A percentile compares a stretch with the other conserved stretches of the same genome.
These are phyloP conservation scores for Trametes maxima DNA, from an alignment of 768 basidiomycete species.

Conservation along the genomic window DNA sequence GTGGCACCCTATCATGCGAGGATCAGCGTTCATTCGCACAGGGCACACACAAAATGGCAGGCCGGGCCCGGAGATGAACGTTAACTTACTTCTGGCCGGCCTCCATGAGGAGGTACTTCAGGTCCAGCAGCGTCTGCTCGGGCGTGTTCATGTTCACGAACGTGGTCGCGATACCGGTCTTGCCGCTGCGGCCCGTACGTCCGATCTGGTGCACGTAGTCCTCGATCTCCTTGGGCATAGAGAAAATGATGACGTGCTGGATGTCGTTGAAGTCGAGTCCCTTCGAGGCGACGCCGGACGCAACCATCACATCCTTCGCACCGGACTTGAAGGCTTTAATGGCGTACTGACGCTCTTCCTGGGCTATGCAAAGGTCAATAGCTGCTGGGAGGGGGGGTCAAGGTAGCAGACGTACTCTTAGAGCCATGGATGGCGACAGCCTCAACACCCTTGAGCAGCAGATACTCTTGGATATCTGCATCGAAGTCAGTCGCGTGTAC, in stretches of 20 bases:
- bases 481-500: not conserved
- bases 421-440: constrained; percentile 99
- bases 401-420: constrained; percentile 64
- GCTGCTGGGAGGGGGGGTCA: not conserved
- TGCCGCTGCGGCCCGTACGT: constrained; percentile 95
- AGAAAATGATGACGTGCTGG: constrained; percentile 98
- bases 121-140: constrained; percentile 93
- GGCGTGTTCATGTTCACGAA: constrained; percentile 98
- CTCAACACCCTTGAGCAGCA: constrained; percentile 95
- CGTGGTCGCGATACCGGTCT: constrained; percentile 98
- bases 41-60: not conserved
- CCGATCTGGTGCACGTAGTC: constrained; percentile 99
- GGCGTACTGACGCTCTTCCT: constrained; percentile 98
- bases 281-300: constrained; percentile 96
- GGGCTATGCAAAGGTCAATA: constrained; percentile 51
- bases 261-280: constrained; percentile 99
- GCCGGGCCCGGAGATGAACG: not conserved
- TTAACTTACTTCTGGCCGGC: constrained; percentile 90
- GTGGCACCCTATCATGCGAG: constrained; percentile 71
- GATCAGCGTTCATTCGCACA: constrained; percentile 10
- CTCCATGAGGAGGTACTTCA: constrained; percentile 96
- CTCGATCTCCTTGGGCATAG: constrained; percentile 99
- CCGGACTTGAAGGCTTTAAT: constrained; percentile 98
- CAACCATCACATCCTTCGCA: constrained; percentile 99
- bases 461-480: constrained; percentile 97